phyloP scores from a whole-genome alignment of 495 filamentous ascomycete species.

The Delitschia confertaspora region DNA sequence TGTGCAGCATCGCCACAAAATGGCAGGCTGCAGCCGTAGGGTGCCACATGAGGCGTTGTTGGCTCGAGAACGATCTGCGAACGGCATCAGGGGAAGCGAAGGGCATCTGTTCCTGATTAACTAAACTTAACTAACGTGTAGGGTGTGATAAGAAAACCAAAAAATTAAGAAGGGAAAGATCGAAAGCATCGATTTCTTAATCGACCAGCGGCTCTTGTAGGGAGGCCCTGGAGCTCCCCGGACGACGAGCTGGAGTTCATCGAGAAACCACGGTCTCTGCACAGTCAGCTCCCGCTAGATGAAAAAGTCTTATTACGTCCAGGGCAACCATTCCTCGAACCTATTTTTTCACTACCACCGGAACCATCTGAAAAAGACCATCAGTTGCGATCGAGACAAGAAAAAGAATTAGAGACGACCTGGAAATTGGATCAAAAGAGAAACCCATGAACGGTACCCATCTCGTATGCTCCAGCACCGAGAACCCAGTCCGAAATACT shows the following conservation, averaged over 20 bases:
- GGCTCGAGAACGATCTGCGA: conserved; percentile 15
- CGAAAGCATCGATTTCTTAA: too few species aligned
- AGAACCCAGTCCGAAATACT: conserved; percentile 19
- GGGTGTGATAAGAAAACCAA: too few species aligned
- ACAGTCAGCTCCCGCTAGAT: conserved; percentile 16
- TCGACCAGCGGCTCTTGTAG: conserved; percentile 15
- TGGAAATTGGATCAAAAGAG: conserved; percentile 10
- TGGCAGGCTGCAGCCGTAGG: conserved; percentile 19
- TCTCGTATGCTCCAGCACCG: conserved; percentile 17
- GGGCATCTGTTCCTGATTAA: conserved; percentile 8
- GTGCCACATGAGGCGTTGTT: conserved; percentile 11
- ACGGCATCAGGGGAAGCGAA: conserved; percentile 10
- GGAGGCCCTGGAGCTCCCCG: too few species aligned
- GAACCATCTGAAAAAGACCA: conserved; percentile 1
- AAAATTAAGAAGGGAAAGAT: too few species aligned
- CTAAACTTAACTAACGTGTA: too few species aligned
- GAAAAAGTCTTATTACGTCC: conserved; percentile 19
- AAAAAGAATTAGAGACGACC: conserved; percentile 1
- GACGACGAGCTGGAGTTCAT: conserved; percentile 15
- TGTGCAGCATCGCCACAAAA: conserved; percentile 7
- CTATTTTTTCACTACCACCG: conserved; percentile 3
- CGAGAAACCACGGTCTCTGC: conserved; percentile 13
- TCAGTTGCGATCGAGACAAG: conserved; percentile 1
- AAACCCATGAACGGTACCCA: conserved; percentile 19
- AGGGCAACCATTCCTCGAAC: conserved; percentile 6